Base-by-base conservation (phyloP, 176 grass and related monocot species). In the Raddia distichophylla region DNA sequence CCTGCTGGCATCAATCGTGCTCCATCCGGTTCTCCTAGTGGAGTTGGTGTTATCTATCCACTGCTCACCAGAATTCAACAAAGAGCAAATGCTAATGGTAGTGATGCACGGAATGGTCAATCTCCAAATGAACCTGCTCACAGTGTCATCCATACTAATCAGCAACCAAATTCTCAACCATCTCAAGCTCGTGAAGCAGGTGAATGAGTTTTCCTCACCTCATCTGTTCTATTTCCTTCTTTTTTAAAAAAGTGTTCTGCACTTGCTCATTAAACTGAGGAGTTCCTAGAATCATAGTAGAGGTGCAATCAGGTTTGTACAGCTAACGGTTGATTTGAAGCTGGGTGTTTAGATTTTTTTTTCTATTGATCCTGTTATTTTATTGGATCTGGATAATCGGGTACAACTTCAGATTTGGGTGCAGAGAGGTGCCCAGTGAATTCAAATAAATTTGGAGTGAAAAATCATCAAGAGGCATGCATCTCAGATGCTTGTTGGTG, bases 41-140 rank as follows among this genome's bases (percentile, higher is more conserved):
- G 89, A 75, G 67, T 85, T 68, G 89, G 73, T 80, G 42, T 89
- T 82, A 71, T 94, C 42, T 87, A 89, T 80, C 89, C 92, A 77
- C 1, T 91, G 10, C 42, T 98, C 58, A 88, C 86, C 79, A 93
- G 95, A 86, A 79, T 93, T 88, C 93, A 89, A 60, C 80, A 82
- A 55, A 85, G 87, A 64, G 75, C 55, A 81, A 77, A 69, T 71
- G 52, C 54, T 67, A 94, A 90, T 86, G 80, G 66, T 89, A 83
- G 53, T 47, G 78, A 87, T 83, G 73, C 81, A 79, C 69, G 69
- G 75, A 89, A 73, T 64, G 82, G 69, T 68, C 76, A 75, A 71
- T 73, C 76, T 75, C 77, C 83, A 70, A 87, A 73, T 86, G 82
- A 82, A 77, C 22, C 69, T 32, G 71, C 73, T 82, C 67, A 14